Evolutionary conservation across 345 rosid genomes (phyloP).

Genomic region (Theobroma cacao): DNA sequence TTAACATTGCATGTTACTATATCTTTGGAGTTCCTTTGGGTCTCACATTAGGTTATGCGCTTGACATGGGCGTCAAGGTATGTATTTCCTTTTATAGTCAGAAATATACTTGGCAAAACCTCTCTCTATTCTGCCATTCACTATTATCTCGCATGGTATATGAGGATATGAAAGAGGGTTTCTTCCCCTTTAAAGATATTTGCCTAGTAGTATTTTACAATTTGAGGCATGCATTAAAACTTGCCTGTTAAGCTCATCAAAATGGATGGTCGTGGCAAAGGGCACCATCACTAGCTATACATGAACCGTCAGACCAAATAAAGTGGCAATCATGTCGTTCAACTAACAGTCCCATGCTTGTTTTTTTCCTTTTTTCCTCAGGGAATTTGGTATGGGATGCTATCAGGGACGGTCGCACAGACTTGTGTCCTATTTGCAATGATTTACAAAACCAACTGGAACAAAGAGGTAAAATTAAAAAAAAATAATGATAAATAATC

Average conservation of each 20-base stretch:
- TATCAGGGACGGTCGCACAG: constrained; percentile 59
- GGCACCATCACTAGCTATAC: not conserved
- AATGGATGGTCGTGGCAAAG: not conserved
- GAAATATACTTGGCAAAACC: too few species aligned
- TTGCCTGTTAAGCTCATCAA: too few species aligned
- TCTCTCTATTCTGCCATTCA: too few species aligned
- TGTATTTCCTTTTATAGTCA: not conserved
- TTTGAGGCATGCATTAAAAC: too few species aligned
- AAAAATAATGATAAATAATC: not conserved
- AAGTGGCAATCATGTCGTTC: not conserved
- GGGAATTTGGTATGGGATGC: constrained; percentile 86
- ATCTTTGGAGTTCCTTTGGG: constrained; percentile 70
- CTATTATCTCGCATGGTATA: too few species aligned
- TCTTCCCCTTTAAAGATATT: too few species aligned
- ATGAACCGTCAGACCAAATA: not conserved
- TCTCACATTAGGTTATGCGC: constrained; percentile 51
- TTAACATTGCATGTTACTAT: constrained; percentile 75
- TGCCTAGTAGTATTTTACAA: too few species aligned
- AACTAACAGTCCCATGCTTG: not conserved
- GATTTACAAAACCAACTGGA: constrained; percentile 72
- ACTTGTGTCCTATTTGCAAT: constrained; percentile 49
- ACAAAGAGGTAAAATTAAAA: constrained; percentile 39
- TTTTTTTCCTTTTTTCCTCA: constrained; percentile 4
- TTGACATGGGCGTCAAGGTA: constrained; percentile 56
- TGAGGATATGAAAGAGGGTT: too few species aligned